Base-by-base conservation (phyloP, 2,329 filamentous ascomycete species). In the Fusarium staphyleae region DNA sequence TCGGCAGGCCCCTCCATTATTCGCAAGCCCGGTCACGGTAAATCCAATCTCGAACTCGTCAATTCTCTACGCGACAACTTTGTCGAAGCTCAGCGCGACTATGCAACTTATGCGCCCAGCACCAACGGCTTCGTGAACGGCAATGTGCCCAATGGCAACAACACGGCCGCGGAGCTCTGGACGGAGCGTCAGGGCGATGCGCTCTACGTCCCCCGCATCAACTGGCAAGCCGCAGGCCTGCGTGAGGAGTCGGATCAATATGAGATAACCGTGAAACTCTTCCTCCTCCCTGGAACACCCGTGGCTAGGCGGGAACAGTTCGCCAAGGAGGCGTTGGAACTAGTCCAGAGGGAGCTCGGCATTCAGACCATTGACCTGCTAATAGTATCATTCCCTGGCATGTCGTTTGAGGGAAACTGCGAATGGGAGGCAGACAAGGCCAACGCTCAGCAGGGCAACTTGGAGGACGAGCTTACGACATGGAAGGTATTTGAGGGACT, bases 251-350 rank as follows among this genome's bases (percentile, higher is more conserved):
- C 88, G 19, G 80, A 83, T 53, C 87, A 92, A 64, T 99, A 99
- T 77, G 92, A 97, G 70, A 92, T 97, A 68, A 97, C 93, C 1
- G 88, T 95, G 56, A 99, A 99, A 76, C 77, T 99, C 16, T 99
- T 99, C 79, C 96, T 95, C 74, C 82, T 98, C 22, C 89, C 91
- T 1, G 84, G 83, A 14, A 84, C 90, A 46, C 81, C 87, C 9
- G 76, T 84, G 2, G 80, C 81, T 14, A 77, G 86, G 60, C 85
- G 93, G 54, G 84, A 83, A 62, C 78, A 80, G 48, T 88, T 96
- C 70, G 89, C 90, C 8, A 76, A 82, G 48, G 89, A 96, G 69
- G 93, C 95, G 1, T 80, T 99, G 62, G 79, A 85, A 44, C 76
- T 96, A 9, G 93, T 98, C 9, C 80, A 88, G 61, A 89, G 88